Conservation (phyloP, 2,329 filamentous ascomycete species). For the Penicillium sp. region DNA sequence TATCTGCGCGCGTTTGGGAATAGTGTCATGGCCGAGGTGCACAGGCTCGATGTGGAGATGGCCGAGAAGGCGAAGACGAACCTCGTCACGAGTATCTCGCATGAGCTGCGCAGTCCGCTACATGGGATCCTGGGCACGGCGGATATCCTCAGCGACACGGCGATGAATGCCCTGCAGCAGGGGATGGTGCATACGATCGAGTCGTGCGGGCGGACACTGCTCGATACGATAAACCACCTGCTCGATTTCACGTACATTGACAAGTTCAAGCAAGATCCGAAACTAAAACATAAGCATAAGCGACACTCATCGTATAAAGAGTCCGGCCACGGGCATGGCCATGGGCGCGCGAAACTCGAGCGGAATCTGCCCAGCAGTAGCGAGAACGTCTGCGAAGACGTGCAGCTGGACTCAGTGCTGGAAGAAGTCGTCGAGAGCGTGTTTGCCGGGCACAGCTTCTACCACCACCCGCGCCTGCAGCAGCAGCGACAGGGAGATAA, state of each 20-base stretch:
- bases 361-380: background rate
- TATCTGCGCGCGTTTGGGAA: constrained; percentile 38
- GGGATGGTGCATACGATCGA: constrained; percentile 42
- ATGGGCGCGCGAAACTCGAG: background rate
- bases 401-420: constrained; percentile 2
- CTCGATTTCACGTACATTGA: constrained; percentile 38
- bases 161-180: constrained; percentile 33
- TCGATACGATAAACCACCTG: constrained; percentile 48
- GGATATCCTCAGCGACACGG: constrained; percentile 39
- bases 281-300: background rate
- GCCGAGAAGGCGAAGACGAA: constrained; percentile 39
- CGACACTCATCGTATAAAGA: background rate
- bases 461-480: background rate
- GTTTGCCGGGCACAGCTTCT: constrained; percentile 9
- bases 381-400: background rate
- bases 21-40: constrained; percentile 40
- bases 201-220: constrained; percentile 46
- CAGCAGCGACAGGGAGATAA: background rate
- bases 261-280: constrained; percentile 9
- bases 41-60: constrained; percentile 34
- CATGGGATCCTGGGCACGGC: constrained; percentile 42
- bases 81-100: constrained; percentile 39
- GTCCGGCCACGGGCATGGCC: no score
- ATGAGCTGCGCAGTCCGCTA: constrained; percentile 42
- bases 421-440: constrained; percentile 15